Evolutionary conservation across 2,329 filamentous ascomycete genomes (phyloP).

Genomic region (Talaromyces sp.): DNA sequence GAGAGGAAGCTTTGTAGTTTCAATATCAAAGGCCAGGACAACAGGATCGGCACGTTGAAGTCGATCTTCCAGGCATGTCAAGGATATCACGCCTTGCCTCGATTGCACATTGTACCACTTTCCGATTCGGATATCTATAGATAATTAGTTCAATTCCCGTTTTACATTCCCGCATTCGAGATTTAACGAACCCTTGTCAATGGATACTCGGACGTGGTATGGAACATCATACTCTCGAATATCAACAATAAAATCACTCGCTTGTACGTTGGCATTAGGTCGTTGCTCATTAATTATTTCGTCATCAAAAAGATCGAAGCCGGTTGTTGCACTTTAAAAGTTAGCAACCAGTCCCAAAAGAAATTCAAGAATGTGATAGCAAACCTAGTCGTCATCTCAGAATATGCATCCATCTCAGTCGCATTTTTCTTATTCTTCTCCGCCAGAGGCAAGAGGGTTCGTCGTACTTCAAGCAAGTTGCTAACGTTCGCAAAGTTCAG

Average conservation of each 20-base stretch:
- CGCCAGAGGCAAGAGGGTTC: slow-evolving; percentile 83
- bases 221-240: slow-evolving; percentile 99
- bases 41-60: slow-evolving; percentile 90
- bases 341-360: slow-evolving; percentile 19
- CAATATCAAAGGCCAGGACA: slow-evolving; percentile 99
- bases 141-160: slow-evolving; percentile 25
- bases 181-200: slow-evolving; percentile 75
- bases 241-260: slow-evolving; percentile 96
- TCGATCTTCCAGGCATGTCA: slow-evolving; percentile 83
- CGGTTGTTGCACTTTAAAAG: slow-evolving; percentile 66
- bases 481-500: slow-evolving; percentile 84
- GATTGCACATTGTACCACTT: slow-evolving; percentile 97
- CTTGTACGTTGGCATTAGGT: slow-evolving; percentile 78
- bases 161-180: neutral
- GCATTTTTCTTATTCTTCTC: slow-evolving; percentile 97
- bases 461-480: slow-evolving; percentile 82
- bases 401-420: slow-evolving; percentile 97
- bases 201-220: slow-evolving; percentile 98
- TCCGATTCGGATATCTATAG: slow-evolving; percentile 83
- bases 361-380: neutral
- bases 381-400: slow-evolving; percentile 86
- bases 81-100: slow-evolving; percentile 83
- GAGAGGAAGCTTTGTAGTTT: slow-evolving; percentile 91
- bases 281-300: slow-evolving; percentile 81
- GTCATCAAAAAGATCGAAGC: slow-evolving; percentile 94